Conservation (phyloP, 2,329 filamentous ascomycete species). For the Aspergillus ruber region DNA sequence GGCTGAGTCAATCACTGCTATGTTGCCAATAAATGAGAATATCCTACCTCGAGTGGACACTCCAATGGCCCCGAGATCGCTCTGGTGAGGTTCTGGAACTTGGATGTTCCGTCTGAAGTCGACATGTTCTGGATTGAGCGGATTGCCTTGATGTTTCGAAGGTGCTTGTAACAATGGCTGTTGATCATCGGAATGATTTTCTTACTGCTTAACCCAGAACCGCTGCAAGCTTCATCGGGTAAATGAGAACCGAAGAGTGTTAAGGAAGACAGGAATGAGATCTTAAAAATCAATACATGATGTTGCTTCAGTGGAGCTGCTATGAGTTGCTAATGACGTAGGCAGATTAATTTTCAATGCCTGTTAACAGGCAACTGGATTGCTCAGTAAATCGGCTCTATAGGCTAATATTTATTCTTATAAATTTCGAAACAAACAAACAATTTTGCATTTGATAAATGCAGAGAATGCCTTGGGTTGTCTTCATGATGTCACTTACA, state of each 20-base stretch:
- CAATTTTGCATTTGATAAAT: too few species aligned
- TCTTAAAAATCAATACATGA: neutral
- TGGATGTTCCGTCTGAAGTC: slow-evolving; percentile 8
- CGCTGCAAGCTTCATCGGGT: neutral
- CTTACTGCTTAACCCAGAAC: too few species aligned
- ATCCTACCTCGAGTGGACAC: slow-evolving; percentile 21
- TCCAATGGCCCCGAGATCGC: slow-evolving; percentile 22
- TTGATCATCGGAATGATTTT: neutral
- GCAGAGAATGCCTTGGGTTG: too few species aligned
- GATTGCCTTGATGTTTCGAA: neutral
- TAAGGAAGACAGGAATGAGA: neutral
- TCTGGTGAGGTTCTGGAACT: slow-evolving; percentile 26
- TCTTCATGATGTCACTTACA: too few species aligned
- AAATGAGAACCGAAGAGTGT: neutral
- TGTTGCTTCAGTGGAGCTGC: neutral
- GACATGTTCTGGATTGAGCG: neutral
- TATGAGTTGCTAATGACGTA: neutral
- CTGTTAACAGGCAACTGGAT: neutral
- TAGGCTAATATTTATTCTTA: too few species aligned
- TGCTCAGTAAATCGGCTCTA: too few species aligned
- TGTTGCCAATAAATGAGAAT: neutral
- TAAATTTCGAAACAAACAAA: too few species aligned
- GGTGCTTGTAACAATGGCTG: neutral
- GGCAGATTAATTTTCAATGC: neutral
- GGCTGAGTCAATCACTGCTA: neutral